Percentiles rank a stretch among this genome's conserved stretches.
Evolutionary conservation across 768 basidiomycete species (phyloP).

Genomic region (Mycena belliarum): DNA sequence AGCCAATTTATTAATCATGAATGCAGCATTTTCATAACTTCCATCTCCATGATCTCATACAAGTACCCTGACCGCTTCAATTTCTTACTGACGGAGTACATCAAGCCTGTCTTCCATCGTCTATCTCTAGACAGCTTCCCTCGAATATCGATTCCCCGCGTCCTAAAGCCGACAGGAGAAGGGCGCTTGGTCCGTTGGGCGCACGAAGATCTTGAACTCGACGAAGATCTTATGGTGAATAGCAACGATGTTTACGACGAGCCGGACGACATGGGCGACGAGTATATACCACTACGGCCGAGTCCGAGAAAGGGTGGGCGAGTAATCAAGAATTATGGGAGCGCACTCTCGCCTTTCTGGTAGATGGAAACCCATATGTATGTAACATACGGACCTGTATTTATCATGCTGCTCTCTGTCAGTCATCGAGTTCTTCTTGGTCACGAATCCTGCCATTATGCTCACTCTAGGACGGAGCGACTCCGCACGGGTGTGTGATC

Average conservation of each 20-base stretch:
- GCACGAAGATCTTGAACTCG: constrained; percentile 45
- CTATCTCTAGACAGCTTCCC: constrained; percentile 4
- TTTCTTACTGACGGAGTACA: background rate
- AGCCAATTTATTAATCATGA: background rate
- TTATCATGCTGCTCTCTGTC: too few relatives aligned
- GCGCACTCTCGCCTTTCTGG: constrained; percentile 20
- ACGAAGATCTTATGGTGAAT: constrained; percentile 49
- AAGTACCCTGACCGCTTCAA: constrained; percentile 12
- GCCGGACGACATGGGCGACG: constrained; percentile 35
- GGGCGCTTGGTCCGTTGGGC: constrained; percentile 47
- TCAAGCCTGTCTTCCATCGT: constrained; percentile 4
- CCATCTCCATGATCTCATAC: constrained; percentile 15
- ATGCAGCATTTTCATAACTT: constrained; percentile 1
- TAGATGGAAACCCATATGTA: background rate
- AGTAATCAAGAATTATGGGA: constrained; percentile 17
- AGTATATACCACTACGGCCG: constrained; percentile 48
- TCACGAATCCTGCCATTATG: too few relatives aligned
- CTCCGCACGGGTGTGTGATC: too few relatives aligned
- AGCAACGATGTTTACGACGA: constrained; percentile 30
- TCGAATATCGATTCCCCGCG: constrained; percentile 1
- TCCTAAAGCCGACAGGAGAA: constrained; percentile 31
- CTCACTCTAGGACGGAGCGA: too few relatives aligned
- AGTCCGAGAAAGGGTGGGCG: constrained; percentile 26
- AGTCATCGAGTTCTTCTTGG: too few relatives aligned
- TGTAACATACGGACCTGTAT: too few relatives aligned